Conservation (phyloP, 1,284 basidiomycete species). For the Melampsora abietis-canadensis region DNA sequence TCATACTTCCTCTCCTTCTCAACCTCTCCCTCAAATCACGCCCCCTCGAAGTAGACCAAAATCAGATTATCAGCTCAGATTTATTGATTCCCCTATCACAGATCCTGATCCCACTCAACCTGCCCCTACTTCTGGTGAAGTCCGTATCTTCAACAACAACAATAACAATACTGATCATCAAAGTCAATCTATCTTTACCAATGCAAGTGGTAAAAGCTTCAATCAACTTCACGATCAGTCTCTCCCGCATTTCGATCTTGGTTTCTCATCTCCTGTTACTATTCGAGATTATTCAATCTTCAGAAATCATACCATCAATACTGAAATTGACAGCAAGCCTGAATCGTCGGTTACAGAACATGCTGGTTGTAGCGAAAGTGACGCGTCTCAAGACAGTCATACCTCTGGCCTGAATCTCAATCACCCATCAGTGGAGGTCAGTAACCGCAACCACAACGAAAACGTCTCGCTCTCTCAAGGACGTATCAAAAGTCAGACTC, state of each 20-base stretch:
- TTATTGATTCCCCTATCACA: conserved; percentile 17
- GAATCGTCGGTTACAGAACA: too few species aligned
- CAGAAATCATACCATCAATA: not conserved
- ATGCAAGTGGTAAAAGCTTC: conserved; percentile 18
- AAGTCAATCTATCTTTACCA: conserved; percentile 8
- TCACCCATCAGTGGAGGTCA: too few species aligned
- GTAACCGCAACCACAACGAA: too few species aligned
- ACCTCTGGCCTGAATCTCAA: too few species aligned
- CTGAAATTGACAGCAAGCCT: too few species aligned
- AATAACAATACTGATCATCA: not conserved
- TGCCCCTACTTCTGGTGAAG: conserved; percentile 13
- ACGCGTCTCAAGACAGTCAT: too few species aligned
- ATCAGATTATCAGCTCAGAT: conserved; percentile 12
- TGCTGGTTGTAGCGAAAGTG: too few species aligned
- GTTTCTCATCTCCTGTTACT: conserved; percentile 21
- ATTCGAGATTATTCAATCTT: conserved; percentile 1
- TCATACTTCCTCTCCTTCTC: not conserved
- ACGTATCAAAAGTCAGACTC: too few species aligned
- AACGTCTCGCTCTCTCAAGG: too few species aligned
- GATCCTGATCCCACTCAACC: too few species aligned
- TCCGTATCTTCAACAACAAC: conserved; percentile 9
- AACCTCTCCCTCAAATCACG: not conserved
- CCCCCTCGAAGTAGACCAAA: conserved; percentile 5
- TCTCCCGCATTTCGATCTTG: conserved; percentile 15
- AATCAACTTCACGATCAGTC: conserved; percentile 14